Evolutionary conservation across 2,329 filamentous ascomycete genomes (phyloP).

Genomic region (Lanzia echinophila): DNA sequence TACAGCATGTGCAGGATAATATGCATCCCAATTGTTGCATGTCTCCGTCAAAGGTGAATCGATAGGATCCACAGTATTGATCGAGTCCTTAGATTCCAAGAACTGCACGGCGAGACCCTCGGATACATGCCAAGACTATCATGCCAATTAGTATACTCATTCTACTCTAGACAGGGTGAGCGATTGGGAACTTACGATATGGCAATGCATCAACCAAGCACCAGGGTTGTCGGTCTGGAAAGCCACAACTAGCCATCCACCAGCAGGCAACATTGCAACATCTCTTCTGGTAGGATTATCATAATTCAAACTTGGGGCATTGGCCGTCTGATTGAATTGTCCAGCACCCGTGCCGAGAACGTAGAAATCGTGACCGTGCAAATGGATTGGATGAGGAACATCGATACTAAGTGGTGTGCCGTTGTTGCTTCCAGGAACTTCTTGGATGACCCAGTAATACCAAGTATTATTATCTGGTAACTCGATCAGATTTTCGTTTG

Average conservation of each 20-base stretch:
- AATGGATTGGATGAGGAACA: conserved; percentile 36
- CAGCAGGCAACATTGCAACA: conserved; percentile 37
- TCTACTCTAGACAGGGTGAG: no score
- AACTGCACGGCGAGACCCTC: conserved; percentile 7
- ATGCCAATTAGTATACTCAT: not conserved
- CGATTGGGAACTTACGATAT: conserved; percentile 5
- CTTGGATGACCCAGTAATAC: conserved; percentile 16
- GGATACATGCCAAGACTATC: conserved; percentile 5
- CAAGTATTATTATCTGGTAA: conserved; percentile 12
- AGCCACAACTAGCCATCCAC: conserved; percentile 16
- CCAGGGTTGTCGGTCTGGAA: conserved; percentile 33
- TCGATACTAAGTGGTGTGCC: not conserved
- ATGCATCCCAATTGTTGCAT: conserved; percentile 22
- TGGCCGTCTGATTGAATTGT: conserved; percentile 2
- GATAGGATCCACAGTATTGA: conserved; percentile 7
- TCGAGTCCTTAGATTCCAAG: conserved; percentile 1
- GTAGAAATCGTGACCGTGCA: conserved; percentile 40
- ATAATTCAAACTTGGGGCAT: conserved; percentile 11
- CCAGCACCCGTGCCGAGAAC: conserved; percentile 30
- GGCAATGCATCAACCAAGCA: conserved; percentile 24
- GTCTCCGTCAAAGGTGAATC: conserved; percentile 15
- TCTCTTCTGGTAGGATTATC: conserved; percentile 44
- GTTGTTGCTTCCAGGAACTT: not conserved
- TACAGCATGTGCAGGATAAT: conserved; percentile 10
- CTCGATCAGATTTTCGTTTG: conserved; percentile 10